Base-by-base conservation (phyloP, 768 basidiomycete genomes). In the Lentinula aciculospora region DNA sequence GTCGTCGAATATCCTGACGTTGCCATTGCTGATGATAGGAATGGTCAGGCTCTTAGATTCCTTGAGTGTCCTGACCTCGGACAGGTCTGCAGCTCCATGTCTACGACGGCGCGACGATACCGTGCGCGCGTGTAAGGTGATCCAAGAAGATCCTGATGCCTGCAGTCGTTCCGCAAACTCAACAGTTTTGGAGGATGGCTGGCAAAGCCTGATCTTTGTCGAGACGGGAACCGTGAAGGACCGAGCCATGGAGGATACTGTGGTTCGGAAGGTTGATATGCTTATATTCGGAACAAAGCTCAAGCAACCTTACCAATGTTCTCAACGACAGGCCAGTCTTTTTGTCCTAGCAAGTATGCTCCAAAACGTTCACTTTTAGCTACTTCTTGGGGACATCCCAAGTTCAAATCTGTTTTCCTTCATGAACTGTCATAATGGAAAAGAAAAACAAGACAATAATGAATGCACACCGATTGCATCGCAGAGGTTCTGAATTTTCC, bases 11-110 rank as follows among this genome's bases (percentile, higher is more conserved):
- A 67, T 70, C 31, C 82, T 79, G 17, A 92, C 89, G 65, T 92
- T 92, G 10, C 90, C 90, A 64, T 92, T 92, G 69, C 86, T 89
- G 48, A 92, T 71, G 51, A 90, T 80, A 8, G 85, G 86, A 4
- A 89, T 68, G 1, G 64, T 58, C 4, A 88, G 64, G 17, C 8
- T 47, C 9, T 48, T 46, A 25, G 67, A 65, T 0, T 78, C 72
- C 63, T 83, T 85, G 29, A 91, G 75, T 40, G 67, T 68, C 56
- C 76, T 81, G 44, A 90, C 81, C 60, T 83, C 75, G 50, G 71
- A 69, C 13, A 90, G 77, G 64, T 88, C 78, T n/a, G 88, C 88
- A 21, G 85, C 73, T 10, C 89, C 88, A 57, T 87, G 83, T 10
- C 90, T 74, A 21, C 90, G 76, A n/a, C 84, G 78, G 44, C 78